phyloP scores from a whole-genome alignment of 1,284 basidiomycete species.

The Lentinula novae-zelandiae region DNA sequence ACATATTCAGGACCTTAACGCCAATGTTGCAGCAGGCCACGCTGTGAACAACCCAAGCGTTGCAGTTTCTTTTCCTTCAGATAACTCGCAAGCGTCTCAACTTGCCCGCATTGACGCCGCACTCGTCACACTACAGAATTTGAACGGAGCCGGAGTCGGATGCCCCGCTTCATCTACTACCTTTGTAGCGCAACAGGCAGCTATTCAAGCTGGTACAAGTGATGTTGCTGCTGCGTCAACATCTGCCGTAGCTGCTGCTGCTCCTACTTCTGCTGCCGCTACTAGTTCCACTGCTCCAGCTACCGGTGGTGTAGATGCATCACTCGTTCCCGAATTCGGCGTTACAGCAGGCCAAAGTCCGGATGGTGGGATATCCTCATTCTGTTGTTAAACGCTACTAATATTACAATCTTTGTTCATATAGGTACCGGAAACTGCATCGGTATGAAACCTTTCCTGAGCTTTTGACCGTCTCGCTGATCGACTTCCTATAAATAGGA shows the following conservation, averaged over 20 bases:
- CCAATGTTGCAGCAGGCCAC: constrained; percentile 58
- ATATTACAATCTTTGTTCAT: neutral
- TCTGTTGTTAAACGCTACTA: neutral
- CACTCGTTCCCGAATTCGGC: constrained; percentile 19
- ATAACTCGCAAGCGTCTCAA: constrained; percentile 48
- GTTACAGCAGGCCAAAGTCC: constrained; percentile 18
- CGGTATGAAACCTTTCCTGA: constrained; percentile 6
- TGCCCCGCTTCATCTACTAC: constrained; percentile 53
- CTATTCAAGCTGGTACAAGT: constrained; percentile 33
- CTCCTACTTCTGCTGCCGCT: constrained; percentile 25
- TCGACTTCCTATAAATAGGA: constrained; percentile 1
- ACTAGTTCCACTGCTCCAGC: constrained; percentile 30
- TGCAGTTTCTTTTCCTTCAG: constrained; percentile 54
- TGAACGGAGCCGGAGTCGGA: constrained; percentile 47
- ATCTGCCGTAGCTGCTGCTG: constrained; percentile 8
- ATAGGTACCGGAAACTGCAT: constrained; percentile 29
- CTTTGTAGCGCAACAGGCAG: constrained; percentile 42
- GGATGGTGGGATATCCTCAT: constrained; percentile 10
- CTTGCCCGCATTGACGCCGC: constrained; percentile 49
- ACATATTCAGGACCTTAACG: constrained; percentile 39
- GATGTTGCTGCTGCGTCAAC: constrained; percentile 11
- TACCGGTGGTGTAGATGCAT: constrained; percentile 14
- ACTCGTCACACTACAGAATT: constrained; percentile 49
- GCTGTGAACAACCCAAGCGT: constrained; percentile 59
- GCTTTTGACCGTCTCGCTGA: neutral